Conservation (phyloP, 306 rosid genomes). For the Rosa chinensis region DNA sequence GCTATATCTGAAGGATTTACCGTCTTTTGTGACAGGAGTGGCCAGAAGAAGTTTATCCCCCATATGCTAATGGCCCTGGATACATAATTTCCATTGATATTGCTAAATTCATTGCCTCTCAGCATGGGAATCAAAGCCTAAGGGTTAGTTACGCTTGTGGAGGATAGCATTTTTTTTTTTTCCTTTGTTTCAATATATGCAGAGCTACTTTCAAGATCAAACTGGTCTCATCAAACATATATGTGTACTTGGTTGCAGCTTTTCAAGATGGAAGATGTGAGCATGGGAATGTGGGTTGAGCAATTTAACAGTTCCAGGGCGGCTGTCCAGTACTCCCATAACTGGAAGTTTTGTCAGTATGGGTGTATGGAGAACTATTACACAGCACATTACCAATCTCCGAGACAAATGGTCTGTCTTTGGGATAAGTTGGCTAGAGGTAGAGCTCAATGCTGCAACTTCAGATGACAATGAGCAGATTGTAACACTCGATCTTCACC, state of each 20-base stretch:
- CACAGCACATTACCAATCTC: conserved; percentile 98
- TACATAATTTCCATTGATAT: conserved; percentile 78
- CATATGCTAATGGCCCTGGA: conserved; percentile 96
- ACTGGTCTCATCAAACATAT: neutral
- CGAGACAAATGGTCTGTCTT: conserved; percentile 92
- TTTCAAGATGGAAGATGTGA: conserved; percentile 99
- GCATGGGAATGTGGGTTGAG: conserved; percentile 99
- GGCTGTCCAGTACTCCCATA: conserved; percentile 80
- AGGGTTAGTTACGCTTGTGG: conserved; percentile 56
- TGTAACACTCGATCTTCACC: neutral
- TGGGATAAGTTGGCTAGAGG: conserved; percentile 88
- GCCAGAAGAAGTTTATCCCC: conserved; percentile 94
- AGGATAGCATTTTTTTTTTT: neutral
- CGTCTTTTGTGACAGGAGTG: conserved; percentile 66
- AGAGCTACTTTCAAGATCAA: neutral
- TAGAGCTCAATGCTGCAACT: conserved; percentile 83
- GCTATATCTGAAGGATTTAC: conserved; percentile 22
- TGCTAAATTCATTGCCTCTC: conserved; percentile 63
- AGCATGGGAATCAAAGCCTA: conserved; percentile 52
- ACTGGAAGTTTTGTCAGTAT: conserved; percentile 98
- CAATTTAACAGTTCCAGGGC: conserved; percentile 58
- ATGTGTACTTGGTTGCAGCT: conserved; percentile 49
- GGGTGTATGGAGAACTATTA: conserved; percentile 87
- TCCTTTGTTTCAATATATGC: neutral
- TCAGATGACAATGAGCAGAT: conserved; percentile 47